Base-by-base conservation (phyloP, 805 yeast species). In the Teunomyces lycoperdinae region DNA sequence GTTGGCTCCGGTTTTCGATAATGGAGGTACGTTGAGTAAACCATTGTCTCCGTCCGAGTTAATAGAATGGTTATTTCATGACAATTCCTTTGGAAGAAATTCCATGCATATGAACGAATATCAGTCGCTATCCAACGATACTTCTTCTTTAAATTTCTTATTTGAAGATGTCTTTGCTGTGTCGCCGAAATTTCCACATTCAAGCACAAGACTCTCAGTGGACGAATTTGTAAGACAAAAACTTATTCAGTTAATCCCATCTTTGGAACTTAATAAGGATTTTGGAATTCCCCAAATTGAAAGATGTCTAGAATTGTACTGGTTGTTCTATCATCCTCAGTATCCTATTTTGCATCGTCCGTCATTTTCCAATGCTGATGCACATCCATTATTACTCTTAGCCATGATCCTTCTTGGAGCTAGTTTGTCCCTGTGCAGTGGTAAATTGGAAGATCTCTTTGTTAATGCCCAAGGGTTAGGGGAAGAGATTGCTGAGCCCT, bases 31-130 rank as follows among this genome's bases (percentile, higher is more conserved):
- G 13, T 11, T 38, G 27, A 38, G 41, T 38, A 45, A 45, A 47
- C 48, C 54, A 5, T 45, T 60, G 9, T 62, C 67, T 2, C 68
- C 69, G 0, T 56, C 66, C 3, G 66, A 65, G 40, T 49, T 65
- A 45, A 62, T 63, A 16, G 69, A 64, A 40, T 64, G 67, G 69
- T 50, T 65, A 1, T 63, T 63, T 36, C 59, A 60, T 31, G 60
- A 61, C 26, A 62, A 64, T 26, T 32, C 43, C 9, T 27, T 46
- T 11, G 40, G 32, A 16, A 35, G 28, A 20, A 32, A 38, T 13
- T 28, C 31, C 8, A 29, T 27, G 2, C 44, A 38, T 4, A 17
- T 33, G 31, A 40, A 17, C 16, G 50, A 48, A 28, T 44, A 44
- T 13, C 41, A 41, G 26, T 34, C 38, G 20, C 42, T 48, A 33